Conservation (phyloP, 345 rosid genomes). For the Linum trigynum region DNA sequence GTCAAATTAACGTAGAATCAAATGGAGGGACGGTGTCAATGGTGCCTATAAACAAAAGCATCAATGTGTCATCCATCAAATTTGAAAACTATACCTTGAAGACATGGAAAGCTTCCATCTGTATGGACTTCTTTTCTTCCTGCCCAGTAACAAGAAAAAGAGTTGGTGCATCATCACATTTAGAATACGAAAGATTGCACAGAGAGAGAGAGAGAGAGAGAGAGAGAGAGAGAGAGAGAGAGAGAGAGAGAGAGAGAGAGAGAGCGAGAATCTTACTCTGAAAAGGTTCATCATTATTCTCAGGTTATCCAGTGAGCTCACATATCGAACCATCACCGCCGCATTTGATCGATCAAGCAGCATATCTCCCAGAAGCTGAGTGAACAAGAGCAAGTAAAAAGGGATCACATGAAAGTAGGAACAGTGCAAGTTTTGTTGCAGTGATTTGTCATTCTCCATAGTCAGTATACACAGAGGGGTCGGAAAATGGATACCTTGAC, state of each 20-base stretch:
- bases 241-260: too few relatives aligned
- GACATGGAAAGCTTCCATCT: conserved; percentile 16
- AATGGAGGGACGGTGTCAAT: too few relatives aligned
- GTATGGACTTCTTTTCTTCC: conserved; percentile 19
- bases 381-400: neutral
- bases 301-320: conserved; percentile 76
- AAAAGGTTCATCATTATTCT: conserved; percentile 95
- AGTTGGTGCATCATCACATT: neutral
- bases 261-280: conserved; percentile 42
- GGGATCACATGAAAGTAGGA: conserved; percentile 1
- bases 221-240: too few relatives aligned
- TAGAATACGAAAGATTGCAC: neutral
- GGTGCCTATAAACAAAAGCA: too few relatives aligned
- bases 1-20: too few relatives aligned
- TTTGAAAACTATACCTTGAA: conserved; percentile 12
- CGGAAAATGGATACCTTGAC: neutral
- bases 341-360: conserved; percentile 85
- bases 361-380: conserved; percentile 78
- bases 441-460: too few relatives aligned
- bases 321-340: conserved; percentile 71
- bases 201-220: neutral
- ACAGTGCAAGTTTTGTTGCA: too few relatives aligned
- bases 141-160: neutral
- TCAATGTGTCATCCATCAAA: too few relatives aligned
- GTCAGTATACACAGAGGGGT: neutral